Conservation (phyloP, 2,329 filamentous ascomycete species). For the Fusarium sp. region DNA sequence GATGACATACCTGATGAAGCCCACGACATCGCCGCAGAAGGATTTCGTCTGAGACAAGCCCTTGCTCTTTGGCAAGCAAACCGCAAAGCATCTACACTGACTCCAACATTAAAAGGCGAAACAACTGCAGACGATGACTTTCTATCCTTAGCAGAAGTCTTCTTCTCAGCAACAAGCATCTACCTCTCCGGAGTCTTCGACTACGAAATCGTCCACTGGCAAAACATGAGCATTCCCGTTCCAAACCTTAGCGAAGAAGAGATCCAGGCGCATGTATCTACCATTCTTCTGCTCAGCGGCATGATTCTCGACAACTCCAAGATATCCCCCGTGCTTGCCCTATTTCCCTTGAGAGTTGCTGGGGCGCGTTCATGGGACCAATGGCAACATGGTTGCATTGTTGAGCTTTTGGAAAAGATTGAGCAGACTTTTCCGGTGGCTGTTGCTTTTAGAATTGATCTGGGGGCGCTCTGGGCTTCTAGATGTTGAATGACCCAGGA, state of each 20-base stretch:
- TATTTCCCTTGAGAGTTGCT: conserved; percentile 50
- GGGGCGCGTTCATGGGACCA: conserved; percentile 43
- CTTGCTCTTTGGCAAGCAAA: conserved; percentile 24
- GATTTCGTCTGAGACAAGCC: conserved; percentile 29
- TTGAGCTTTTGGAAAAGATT: conserved; percentile 29
- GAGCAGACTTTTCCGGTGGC: conserved; percentile 42
- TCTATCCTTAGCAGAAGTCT: conserved; percentile 35
- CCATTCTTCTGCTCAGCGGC: conserved; percentile 37
- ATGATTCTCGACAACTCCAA: conserved; percentile 27
- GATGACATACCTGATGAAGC: neutral
- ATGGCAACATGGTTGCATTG: conserved; percentile 38
- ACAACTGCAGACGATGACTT: conserved; percentile 6
- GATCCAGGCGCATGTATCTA: conserved; percentile 36
- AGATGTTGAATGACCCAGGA: neutral
- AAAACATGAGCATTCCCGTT: conserved; percentile 26
- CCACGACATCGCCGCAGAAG: conserved; percentile 26
- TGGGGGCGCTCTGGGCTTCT: conserved; percentile 33
- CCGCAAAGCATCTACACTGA: fast-evolving
- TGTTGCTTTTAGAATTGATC: conserved; percentile 34
- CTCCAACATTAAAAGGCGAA: fast-evolving
- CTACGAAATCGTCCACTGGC: conserved; percentile 48
- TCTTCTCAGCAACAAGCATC: conserved; percentile 48
- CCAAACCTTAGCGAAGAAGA: conserved; percentile 35
- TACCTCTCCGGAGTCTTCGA: conserved; percentile 52
- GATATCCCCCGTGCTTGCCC: conserved; percentile 46